Base-by-base conservation (phyloP, 148 eudicot genomes). In the Hydrangea macrophylla region DNA sequence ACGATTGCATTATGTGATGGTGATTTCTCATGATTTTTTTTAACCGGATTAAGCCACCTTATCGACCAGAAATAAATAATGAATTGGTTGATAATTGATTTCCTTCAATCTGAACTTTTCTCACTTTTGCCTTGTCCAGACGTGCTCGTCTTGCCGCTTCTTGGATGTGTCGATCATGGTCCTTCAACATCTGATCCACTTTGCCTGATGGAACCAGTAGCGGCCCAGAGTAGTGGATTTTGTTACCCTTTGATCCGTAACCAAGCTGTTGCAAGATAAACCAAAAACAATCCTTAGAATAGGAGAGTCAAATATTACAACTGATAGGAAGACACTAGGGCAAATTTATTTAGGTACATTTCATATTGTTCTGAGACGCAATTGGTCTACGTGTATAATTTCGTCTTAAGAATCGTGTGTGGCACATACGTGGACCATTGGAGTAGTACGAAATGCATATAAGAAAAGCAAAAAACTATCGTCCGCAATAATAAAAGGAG, bases 191-290 rank as follows among this genome's bases (percentile, higher is more conserved):
- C 81, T 94, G 93, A 66, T 94, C 99, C 80, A 88, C 80, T 74
- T 94, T 94, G 64, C 88, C 83, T 12, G 97, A 83, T 28, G 97
- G 97, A 32, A 75, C 97, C 33, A 93, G 74, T 23, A 94, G 79
- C 17, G 99, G 99, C 23, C 99, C 99, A 17, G 99, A 94, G 85
- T 88, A 94, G 75, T 94, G 97, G 25, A 94, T 89, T 68, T 91
- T 91, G 73, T 78, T 91, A 28, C 96, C 96, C 81, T 86, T 88
- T 32, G 93, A 84, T 26, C 96, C 97, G 48, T 82, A 83, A 45
- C 99, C 96, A 65, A 85, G 70, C 99, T 94, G 84, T 53, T 79
- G 37, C 36, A 39, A 59, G 10, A 42, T 9, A 25, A 15, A 25
- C 20, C 1, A 64, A 36, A 31, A 28, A 40, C 12, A 31, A 15